Base-by-base conservation (phyloP, 2,329 filamentous ascomycete genomes). In the Blastomyces parvus region DNA sequence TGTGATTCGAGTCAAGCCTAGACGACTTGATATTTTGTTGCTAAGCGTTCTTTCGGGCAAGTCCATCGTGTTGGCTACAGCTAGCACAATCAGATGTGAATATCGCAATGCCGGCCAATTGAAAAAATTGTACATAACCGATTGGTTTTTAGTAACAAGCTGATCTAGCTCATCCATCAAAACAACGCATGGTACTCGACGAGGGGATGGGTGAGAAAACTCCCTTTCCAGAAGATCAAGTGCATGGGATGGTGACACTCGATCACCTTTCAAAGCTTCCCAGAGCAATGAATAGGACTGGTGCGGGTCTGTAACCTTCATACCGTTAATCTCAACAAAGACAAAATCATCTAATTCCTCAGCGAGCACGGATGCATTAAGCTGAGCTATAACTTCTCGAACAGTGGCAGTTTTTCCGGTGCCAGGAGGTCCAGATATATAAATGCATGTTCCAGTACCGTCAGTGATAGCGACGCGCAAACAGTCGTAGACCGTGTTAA, bases 121-220 rank as follows among this genome's bases (percentile, higher is more conserved):
- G 83, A 99, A 99, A 76, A 99, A 99, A 76, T 99, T 99, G 79
- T 99, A 99, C 94, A 99, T 99, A 77, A 99, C 94, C n/a, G 90
- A 93, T 75, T 99, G 95, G 71, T 96, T 97, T 72, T 93, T 94
- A 14, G 94, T 99, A 5, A 99, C 95, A 8, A 99, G 84, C 77
- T 99, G 94, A 74, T 99, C 94, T 58, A 99, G 83, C 77, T 99
- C 94, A 71, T 99, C 94, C 94, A 99, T 99, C 60, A 99, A 79
- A 1, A 99, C 94, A 17, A 99, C 94, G 72, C 93, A 97, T 0
- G 95, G 94, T 6, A 96, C 91, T 65, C 94, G 85, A 60, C 94
- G 85, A 30, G 94, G 94, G 64, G 88, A 95, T 0, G 95, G 94
- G 64, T 92, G 88, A 64, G 86, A 93, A 73, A 99, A 99, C 73